Conservation (phyloP, 2,329 filamentous ascomycete species). For the Coniella vitis region DNA sequence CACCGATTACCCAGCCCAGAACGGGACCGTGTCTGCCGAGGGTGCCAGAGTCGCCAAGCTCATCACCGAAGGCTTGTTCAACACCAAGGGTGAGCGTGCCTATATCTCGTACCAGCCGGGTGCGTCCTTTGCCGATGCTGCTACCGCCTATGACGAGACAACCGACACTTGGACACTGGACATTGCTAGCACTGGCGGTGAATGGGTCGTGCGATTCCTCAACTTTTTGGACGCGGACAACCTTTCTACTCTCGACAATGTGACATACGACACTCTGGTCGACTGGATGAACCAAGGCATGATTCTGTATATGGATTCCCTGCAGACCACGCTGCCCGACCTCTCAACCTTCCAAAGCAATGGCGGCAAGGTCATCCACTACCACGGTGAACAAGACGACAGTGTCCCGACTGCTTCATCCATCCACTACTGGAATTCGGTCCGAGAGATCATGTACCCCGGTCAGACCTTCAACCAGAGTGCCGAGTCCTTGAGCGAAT, state of each 20-base stretch:
- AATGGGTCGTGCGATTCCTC: slow-evolving; percentile 44
- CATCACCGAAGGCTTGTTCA: slow-evolving; percentile 30
- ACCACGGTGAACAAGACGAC: slow-evolving; percentile 25
- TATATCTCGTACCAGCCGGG: slow-evolving; percentile 20
- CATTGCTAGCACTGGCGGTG: slow-evolving; percentile 32
- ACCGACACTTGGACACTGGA: slow-evolving; percentile 19
- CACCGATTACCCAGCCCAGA: background rate
- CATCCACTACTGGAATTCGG: background rate
- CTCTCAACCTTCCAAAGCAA: slow-evolving; percentile 22
- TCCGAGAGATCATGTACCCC: slow-evolving; percentile 17
- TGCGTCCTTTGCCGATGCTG: slow-evolving; percentile 27
- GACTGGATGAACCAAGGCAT: slow-evolving; percentile 20
- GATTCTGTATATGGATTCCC: background rate
- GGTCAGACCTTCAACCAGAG: slow-evolving; percentile 21
- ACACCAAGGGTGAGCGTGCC: slow-evolving; percentile 26
- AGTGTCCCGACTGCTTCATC: slow-evolving; percentile 20
- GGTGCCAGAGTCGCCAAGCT: slow-evolving; percentile 23
- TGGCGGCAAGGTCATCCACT: slow-evolving; percentile 26
- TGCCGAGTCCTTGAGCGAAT: slow-evolving; percentile 30
- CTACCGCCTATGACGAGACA: slow-evolving; percentile 20
- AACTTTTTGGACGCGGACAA: background rate
- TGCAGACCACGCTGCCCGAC: slow-evolving; percentile 23
- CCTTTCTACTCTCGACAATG: slow-evolving; percentile 5
- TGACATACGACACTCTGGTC: slow-evolving; percentile 23
- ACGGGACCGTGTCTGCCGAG: background rate